Conservation (phyloP, 139 green algal species). For the Asterochloris erici region DNA sequence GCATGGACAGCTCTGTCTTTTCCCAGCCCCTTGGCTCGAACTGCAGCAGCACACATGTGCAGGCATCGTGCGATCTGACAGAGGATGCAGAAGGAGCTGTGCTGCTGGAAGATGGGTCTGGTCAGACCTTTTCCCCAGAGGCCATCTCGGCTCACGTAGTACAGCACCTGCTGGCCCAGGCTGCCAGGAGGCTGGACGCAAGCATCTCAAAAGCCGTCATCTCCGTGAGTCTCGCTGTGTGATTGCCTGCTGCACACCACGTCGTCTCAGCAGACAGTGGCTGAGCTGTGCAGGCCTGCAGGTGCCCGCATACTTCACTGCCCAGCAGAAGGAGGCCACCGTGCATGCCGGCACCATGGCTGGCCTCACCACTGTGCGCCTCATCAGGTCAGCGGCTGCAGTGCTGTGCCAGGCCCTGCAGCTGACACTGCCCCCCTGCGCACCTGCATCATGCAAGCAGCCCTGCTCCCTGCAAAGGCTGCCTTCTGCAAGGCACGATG, state of each 20-base stretch:
- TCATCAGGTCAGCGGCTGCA: constrained; percentile 46
- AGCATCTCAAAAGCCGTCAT: constrained; percentile 77
- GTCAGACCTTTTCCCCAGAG: constrained; percentile 68
- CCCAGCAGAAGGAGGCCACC: constrained; percentile 73
- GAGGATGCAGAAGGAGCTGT: not conserved
- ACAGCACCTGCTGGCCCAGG: constrained; percentile 57
- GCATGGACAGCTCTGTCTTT: not conserved
- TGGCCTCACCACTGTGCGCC: constrained; percentile 71
- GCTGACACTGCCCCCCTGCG: no score
- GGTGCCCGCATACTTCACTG: constrained; percentile 87
- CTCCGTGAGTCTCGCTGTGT: constrained; percentile 29
- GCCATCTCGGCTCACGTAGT: constrained; percentile 70
- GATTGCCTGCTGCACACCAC: no score
- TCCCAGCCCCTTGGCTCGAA: not conserved
- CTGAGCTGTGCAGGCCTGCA: not conserved
- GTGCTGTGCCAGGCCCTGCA: no score
- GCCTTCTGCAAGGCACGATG: no score
- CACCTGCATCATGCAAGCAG: no score
- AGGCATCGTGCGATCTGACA: not conserved
- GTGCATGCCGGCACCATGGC: constrained; percentile 66
- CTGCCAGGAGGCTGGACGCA: constrained; percentile 25
- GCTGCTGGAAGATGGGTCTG: constrained; percentile 8
- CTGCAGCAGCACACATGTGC: not conserved
- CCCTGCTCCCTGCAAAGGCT: no score
- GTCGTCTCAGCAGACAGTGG: not conserved